phyloP scores from a whole-genome alignment of 2,329 filamentous ascomycete genomes.

The Alternaria incomplexa region DNA sequence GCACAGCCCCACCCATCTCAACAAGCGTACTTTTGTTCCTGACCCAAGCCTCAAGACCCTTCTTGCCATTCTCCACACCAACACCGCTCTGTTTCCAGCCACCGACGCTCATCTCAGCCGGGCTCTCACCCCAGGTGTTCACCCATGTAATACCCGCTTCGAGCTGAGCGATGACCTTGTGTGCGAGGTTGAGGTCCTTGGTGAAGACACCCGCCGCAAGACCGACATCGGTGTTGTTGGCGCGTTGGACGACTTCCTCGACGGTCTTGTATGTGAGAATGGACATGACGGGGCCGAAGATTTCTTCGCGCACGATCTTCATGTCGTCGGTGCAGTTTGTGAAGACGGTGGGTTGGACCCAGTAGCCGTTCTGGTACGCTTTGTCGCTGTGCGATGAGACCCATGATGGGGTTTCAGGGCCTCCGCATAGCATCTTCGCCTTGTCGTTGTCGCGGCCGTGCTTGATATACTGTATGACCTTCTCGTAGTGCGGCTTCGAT shows the following conservation, averaged over 20 bases:
- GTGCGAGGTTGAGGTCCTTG: conserved; percentile 73
- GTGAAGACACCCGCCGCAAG: conserved; percentile 87
- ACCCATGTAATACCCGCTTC: conserved; percentile 91
- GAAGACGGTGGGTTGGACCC: conserved; percentile 84
- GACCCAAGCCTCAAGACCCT: conserved; percentile 81
- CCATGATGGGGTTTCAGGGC: conserved; percentile 62
- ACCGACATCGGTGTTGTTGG: conserved; percentile 78
- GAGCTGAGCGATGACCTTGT: conserved; percentile 72
- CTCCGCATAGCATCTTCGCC: conserved; percentile 76
- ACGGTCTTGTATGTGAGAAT: conserved; percentile 75
- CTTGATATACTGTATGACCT: conserved; percentile 77
- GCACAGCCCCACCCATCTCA: conserved; percentile 75
- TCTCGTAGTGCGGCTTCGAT: conserved; percentile 74
- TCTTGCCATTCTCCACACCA: conserved; percentile 83
- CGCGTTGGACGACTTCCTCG: conserved; percentile 72
- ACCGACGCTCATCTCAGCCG: conserved; percentile 89
- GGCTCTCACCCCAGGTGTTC: conserved; percentile 91
- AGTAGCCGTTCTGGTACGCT: conserved; percentile 69
- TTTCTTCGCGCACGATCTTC: conserved; percentile 81
- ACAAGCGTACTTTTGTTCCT: conserved; percentile 88
- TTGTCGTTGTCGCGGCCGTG: conserved; percentile 76
- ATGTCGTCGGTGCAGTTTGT: conserved; percentile 84
- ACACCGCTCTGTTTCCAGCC: conserved; percentile 92
- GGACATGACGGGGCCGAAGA: conserved; percentile 87
- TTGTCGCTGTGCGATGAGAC: conserved; percentile 52